Base-by-base conservation (phyloP, 176 grass and related monocot genomes). In the Miscanthus lutarioriparius region DNA sequence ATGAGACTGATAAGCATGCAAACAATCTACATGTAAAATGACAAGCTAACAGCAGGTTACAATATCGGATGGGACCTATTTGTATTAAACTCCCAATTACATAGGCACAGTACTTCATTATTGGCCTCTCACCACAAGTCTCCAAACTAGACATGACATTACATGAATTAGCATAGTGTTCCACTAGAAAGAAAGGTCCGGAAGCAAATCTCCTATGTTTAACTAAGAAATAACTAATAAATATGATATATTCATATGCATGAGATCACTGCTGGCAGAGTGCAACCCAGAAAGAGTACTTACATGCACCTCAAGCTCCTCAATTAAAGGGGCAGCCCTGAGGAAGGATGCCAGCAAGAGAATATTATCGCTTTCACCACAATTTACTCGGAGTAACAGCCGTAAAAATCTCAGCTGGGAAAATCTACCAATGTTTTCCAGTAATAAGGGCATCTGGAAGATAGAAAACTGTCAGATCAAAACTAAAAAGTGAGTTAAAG, bases 221-320 rank as follows among this genome's bases (percentile, higher is more conserved):
- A 22, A 68, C 16, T 68, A 37, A 54, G 20, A 44, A 44, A 72
- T 15, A 72, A 44, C 7, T 41, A 9, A 41, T 10, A 72, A 7
- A 44, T 72, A 26, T 14, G 68, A 41, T 10, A 41, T 25, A 41
- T 39, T n/a, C 68, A 71, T 10, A 71, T 71, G 68, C 68, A 71
- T 16, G 68, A 23, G 38, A 25, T 13, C 40, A 72, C 39, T 26
- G 16, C 40, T 47, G 27, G 40, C 67, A 72, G n/a, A 72, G 23
- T 15, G 68, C 68, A 25, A 39, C 36, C 36, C 19, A 23, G 67
- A 70, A 43, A 41, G 68, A 2, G 40, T 27, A 72, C 40, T 47
- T 72, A 72, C 70, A 72, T 72, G 23, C n/a, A 72, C 27, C 70
- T 72, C 70, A 45, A 72, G 5, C 23, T 47, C 70, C 40, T 72